A percentile compares a stretch with the other conserved stretches of the same genome.
phyloP scores from a whole-genome alignment of 345 rosid genomes.

The Nephelium lappaceum region DNA sequence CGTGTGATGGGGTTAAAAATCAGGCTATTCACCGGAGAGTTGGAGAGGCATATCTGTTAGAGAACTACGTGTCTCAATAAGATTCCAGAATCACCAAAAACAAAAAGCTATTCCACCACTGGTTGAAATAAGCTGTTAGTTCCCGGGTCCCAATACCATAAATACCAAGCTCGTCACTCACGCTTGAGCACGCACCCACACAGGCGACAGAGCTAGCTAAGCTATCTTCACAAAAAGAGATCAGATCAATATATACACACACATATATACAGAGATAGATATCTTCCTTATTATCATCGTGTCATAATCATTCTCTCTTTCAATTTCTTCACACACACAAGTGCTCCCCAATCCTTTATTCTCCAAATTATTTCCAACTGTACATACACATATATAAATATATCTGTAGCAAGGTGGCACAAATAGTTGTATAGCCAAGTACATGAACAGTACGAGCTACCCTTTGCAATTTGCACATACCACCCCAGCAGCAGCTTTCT shows the following conservation, averaged over 20 bases:
- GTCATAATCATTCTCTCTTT: background rate
- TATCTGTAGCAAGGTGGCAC: too few relatives aligned
- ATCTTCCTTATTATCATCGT: background rate
- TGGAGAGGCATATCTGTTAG: background rate
- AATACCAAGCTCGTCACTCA: constrained; percentile 12
- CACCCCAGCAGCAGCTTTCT: too few relatives aligned
- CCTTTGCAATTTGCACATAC: background rate
- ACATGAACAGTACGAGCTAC: background rate
- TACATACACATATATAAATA: background rate
- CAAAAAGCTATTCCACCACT: background rate
- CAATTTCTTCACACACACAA: background rate
- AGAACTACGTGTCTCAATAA: background rate
- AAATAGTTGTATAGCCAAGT: background rate
- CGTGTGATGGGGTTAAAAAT: too few relatives aligned
- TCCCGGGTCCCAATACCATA: background rate
- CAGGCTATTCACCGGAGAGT: too few relatives aligned
- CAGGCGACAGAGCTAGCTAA: background rate
- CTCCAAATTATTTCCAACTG: background rate
- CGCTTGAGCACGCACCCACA: background rate
- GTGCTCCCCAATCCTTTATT: background rate
- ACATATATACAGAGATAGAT: background rate
- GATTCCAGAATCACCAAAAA: background rate
- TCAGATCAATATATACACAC: background rate
- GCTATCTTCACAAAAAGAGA: background rate
- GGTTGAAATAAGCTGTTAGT: background rate